Evolutionary conservation across 805 yeast genomes (phyloP).

Genomic region (Cyberlindnera amylophila): DNA sequence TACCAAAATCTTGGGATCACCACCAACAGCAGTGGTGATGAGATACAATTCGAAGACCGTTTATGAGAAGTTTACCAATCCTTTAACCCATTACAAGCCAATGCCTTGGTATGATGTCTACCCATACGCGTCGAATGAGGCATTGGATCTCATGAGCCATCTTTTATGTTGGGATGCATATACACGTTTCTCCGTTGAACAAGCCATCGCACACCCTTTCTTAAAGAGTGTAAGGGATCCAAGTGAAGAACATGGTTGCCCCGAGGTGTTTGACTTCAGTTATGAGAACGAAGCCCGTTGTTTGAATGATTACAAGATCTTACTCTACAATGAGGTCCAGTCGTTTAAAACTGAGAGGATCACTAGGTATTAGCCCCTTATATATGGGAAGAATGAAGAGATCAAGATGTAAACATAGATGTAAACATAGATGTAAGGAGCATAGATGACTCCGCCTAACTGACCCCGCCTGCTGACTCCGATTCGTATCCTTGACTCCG

Average conservation of each 20-base stretch:
- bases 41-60: slow-evolving; percentile 45
- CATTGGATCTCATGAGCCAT: slow-evolving; percentile 48
- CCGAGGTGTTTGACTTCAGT: slow-evolving; percentile 54
- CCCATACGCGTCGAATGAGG: slow-evolving; percentile 55
- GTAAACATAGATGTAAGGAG: no score
- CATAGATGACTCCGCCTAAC: no score
- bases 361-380: no score
- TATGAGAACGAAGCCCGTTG: slow-evolving; percentile 48
- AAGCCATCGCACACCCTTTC: slow-evolving; percentile 56
- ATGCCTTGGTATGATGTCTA: slow-evolving; percentile 50
- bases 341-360: slow-evolving; percentile 40
- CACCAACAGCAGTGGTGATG: slow-evolving; percentile 44
- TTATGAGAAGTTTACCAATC: slow-evolving; percentile 42
- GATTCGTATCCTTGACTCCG: background rate
- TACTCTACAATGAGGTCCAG: slow-evolving; percentile 51
- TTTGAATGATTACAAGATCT: slow-evolving; percentile 43
- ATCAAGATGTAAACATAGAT: no score
- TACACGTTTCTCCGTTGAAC: slow-evolving; percentile 49
- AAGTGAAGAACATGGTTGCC: slow-evolving; percentile 53
- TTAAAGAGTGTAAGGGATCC: slow-evolving; percentile 49
- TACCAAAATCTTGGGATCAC: slow-evolving; percentile 66
- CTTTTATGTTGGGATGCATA: slow-evolving; percentile 65
- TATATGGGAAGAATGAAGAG: no score
- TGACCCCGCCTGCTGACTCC: slow-evolving; percentile 1
- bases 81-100: slow-evolving; percentile 39